phyloP scores from a whole-genome alignment of 2,329 filamentous ascomycete species.

The Aspergillus puulaauensis region DNA sequence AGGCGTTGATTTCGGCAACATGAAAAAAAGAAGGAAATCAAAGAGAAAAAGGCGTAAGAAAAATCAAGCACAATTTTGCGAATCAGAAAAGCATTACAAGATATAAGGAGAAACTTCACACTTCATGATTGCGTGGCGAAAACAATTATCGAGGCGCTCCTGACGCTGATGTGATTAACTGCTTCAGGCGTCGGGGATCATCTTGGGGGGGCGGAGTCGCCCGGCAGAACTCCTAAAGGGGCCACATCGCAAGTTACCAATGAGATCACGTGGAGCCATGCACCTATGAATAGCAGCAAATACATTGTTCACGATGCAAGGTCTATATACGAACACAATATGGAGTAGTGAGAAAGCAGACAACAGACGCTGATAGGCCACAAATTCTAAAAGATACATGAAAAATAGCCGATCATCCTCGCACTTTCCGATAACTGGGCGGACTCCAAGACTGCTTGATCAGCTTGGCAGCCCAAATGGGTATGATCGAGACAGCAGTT shows the following conservation, averaged over 20 bases:
- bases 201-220: slow-evolving; percentile 2
- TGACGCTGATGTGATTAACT: slow-evolving; percentile 3
- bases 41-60: neutral
- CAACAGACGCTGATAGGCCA: neutral
- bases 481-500: slow-evolving; percentile 74
- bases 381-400: slow-evolving; percentile 4
- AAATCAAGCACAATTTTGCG: neutral
- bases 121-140: slow-evolving; percentile 11
- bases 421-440: slow-evolving; percentile 90
- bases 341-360: neutral
- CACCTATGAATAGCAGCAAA: neutral
- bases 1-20: slow-evolving; percentile 4
- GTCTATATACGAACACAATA: slow-evolving; percentile 13
- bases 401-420: slow-evolving; percentile 29
- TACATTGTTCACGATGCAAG: neutral
- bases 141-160: slow-evolving; percentile 2
- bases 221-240: slow-evolving; percentile 3
- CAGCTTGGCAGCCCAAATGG: slow-evolving; percentile 83
- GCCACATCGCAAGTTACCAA: slow-evolving; percentile 1
- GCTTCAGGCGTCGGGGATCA: neutral
- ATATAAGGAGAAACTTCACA: neutral
- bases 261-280: neutral
- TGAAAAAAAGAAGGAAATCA: neutral
- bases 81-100: slow-evolving; percentile 6
- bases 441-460: slow-evolving; percentile 83